phyloP scores from a whole-genome alignment of 169 alveolate species.

The Plasmodium inui region DNA sequence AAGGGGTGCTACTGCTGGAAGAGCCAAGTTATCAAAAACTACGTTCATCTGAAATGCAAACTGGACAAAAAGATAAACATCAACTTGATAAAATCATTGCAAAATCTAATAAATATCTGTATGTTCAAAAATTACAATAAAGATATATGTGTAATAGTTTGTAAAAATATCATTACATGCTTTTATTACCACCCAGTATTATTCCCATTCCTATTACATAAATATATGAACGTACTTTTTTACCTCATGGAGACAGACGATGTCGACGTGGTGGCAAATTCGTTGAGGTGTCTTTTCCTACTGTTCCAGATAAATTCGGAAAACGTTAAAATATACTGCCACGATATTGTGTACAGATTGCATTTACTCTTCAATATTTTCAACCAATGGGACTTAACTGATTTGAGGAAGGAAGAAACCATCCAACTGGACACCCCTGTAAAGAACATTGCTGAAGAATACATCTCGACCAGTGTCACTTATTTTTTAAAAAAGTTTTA shows the following conservation, averaged over 20 bases:
- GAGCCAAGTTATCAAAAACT: conserved; percentile 4
- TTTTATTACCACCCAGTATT: conserved; percentile 48
- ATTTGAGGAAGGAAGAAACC: background rate
- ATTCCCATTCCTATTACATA: conserved; percentile 34
- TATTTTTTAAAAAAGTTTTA: conserved; percentile 31
- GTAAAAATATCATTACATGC: conserved; percentile 25
- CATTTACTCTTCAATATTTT: conserved; percentile 50
- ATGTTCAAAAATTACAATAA: conserved; percentile 26
- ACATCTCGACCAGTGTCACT: conserved; percentile 13
- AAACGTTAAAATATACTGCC: conserved; percentile 24
- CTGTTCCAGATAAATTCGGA: conserved; percentile 37
- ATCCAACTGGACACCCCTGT: background rate
- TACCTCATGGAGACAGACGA: conserved; percentile 37
- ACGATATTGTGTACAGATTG: conserved; percentile 60
- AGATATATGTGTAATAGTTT: conserved; percentile 26
- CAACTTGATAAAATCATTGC: conserved; percentile 24
- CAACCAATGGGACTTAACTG: background rate
- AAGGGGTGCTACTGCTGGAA: background rate
- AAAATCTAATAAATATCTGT: conserved; percentile 17
- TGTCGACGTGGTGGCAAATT: conserved; percentile 27
- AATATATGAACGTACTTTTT: conserved; percentile 30
- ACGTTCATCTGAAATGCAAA: conserved; percentile 44
- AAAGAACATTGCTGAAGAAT: background rate
- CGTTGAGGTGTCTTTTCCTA: conserved; percentile 37
- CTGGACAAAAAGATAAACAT: conserved; percentile 24